These are phyloP conservation scores for Mortierella sp. DNA, from an alignment of 371 early-diverging fungal species.

Conservation along the genomic window DNA sequence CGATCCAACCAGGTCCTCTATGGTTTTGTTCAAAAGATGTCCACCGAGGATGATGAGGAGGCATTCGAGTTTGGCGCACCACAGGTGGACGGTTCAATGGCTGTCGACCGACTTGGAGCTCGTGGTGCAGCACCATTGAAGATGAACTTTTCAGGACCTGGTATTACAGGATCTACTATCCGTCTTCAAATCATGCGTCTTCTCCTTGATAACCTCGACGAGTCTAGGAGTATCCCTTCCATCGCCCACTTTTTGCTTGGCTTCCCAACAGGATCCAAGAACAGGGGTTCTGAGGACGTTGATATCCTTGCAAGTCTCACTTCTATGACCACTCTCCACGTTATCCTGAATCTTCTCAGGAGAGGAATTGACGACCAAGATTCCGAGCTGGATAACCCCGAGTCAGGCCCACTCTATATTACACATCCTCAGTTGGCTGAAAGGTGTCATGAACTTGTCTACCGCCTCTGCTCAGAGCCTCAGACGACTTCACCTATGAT, in stretches of 20 bases:
- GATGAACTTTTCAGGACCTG: slow-evolving; percentile 23
- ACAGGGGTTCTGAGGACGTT: slow-evolving; percentile 53
- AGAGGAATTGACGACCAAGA: slow-evolving; percentile 56
- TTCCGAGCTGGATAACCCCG: slow-evolving; percentile 15
- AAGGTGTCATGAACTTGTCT: slow-evolving; percentile 87
- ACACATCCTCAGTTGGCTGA: slow-evolving; percentile 86
- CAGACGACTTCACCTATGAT: slow-evolving; percentile 76
- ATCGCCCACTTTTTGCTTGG: slow-evolving; percentile 91
- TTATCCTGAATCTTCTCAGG: slow-evolving; percentile 74
- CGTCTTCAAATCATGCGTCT: slow-evolving; percentile 80
- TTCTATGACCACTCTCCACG: slow-evolving; percentile 69
- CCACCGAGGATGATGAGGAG: slow-evolving; percentile 56
- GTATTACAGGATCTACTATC: slow-evolving; percentile 58
- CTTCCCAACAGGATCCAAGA: slow-evolving; percentile 61
- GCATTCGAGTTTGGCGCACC: slow-evolving; percentile 36
- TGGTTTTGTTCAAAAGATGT: slow-evolving; percentile 82
- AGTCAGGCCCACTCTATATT: slow-evolving; percentile 60
- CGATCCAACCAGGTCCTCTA: slow-evolving; percentile 75
- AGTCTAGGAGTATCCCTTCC: slow-evolving; percentile 64
- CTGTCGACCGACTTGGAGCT: slow-evolving; percentile 31
- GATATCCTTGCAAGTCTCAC: slow-evolving; percentile 57
- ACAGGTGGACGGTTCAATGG: slow-evolving; percentile 22
- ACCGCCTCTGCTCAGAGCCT: slow-evolving; percentile 77
- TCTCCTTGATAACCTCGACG: slow-evolving; percentile 68
- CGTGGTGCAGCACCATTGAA: slow-evolving; percentile 19